Base-by-base conservation (phyloP, 495 filamentous ascomycete genomes). In the Penicillium soppii region DNA sequence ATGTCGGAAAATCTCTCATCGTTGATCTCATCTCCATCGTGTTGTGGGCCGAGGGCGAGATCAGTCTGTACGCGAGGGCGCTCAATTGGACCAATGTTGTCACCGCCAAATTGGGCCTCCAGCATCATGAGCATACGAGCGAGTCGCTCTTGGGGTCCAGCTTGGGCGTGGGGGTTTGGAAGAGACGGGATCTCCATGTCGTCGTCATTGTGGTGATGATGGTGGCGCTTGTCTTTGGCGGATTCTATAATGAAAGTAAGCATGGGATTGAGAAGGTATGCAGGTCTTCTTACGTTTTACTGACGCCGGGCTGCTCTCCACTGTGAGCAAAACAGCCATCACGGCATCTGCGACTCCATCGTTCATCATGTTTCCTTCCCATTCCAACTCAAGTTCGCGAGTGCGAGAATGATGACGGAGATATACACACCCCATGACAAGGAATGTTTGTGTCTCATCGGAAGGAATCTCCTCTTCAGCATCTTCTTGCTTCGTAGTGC, bases 351-450 rank as follows among this genome's bases (percentile, higher is more conserved):
- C 94, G 57, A 98, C 94, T 25, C 92, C 90, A 57, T 98, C 94
- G 61, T 97, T 98, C 57, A 96, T 83, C 80, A 95, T 88, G 62
- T 96, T 98, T 23, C 92, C 94, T 60, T 97, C 94, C 94, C 94
- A 98, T 63, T 96, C 91, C 1, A 97, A 70, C 60, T 92, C 91
- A 7, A 98, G 81, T 60, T 92, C 87, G 19, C 91, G 86, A 48
- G 77, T 82, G 38, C 66, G 74, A 22, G 82, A 72, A 37, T 70
- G 56, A 61, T 89, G 87, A 35, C 84, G 80, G 17, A 96, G 83
- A 16, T 80, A 81, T 12, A 96, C 83, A 65, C 89, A 94, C 48
- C 89, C 92, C 94, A 98, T 96, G 58, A 98, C 82, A 12, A 89
- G 71, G 57, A 90, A 95, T 13, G 79, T 75, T 20, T 84, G 68